Base-by-base conservation (phyloP, 2,329 filamentous ascomycete species). In the Trichophyton rubrum region DNA sequence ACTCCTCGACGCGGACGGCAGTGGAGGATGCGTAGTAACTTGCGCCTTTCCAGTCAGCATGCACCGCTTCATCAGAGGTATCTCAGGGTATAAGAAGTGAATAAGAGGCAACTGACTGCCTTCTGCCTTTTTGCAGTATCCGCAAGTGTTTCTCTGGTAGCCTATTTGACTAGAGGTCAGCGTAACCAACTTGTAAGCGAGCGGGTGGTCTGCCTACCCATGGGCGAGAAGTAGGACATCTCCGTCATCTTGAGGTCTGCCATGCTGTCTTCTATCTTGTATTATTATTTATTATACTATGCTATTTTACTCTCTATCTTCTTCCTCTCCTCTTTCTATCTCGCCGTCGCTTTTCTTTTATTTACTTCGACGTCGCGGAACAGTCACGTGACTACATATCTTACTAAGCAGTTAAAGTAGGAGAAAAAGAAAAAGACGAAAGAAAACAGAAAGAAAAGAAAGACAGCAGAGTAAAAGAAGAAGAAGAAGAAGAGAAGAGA, bases 81-180 rank as follows among this genome's bases (percentile, higher is more conserved):
- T 27, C 27, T 27, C 27, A 22, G 22, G 17, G 27, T 27, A n/a
- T 61, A 61, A 13, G n/a, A 43, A 30, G 30, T 30, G 57, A 62
- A 35, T 63, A 64, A 74, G 74, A 27, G 30, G 47, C 60, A 62
- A 75, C 77, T 71, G 65, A 79, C 77, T 77, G 64, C 75, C 75
- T 65, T 72, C 64, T 22, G 71, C 68, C 51, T 71, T 75, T 68
- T 78, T 76, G 70, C 77, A 79, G 68, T 79, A 79, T 60, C 77
- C 77, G 66, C 77, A 79, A 13, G 71, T 71, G 62, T 75, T 77
- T 58, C 73, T 72, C 66, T 78, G 75, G 67, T 78, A 78, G 61
- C 76, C 75, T 78, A 27, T 20, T 27, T 5, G 5, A 27, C 5
- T 27, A 22, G 30, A 3, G 33, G 33, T 24, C 45, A 27, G 27